These are phyloP conservation scores for Lactarius deliciosus DNA, from an alignment of 768 basidiomycete species.

Conservation along the genomic window DNA sequence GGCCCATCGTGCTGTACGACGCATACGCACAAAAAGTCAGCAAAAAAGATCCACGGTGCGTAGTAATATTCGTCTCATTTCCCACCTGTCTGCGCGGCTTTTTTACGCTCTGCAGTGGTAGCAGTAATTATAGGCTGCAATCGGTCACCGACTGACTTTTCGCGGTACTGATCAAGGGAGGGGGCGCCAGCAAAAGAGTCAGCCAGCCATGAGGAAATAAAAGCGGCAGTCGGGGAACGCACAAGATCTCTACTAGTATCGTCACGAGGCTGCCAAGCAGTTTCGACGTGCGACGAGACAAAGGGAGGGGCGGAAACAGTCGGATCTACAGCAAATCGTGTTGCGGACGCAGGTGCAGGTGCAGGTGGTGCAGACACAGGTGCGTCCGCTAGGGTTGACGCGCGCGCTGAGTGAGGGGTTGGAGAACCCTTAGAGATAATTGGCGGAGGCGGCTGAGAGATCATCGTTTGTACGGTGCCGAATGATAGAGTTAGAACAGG, in stretches of 20 bases:
- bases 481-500: too few relatives aligned
- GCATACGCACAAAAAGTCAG: background rate
- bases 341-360: background rate
- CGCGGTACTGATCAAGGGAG: conserved; percentile 1
- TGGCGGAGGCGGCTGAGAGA: too few relatives aligned
- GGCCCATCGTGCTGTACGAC: conserved; percentile 24
- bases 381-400: too few relatives aligned
- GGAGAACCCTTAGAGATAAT: too few relatives aligned
- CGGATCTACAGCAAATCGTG: background rate
- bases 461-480: too few relatives aligned
- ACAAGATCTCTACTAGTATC: background rate
- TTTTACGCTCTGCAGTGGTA: background rate
- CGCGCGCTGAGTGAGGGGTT: too few relatives aligned
- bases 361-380: too few relatives aligned
- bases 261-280: background rate
- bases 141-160: conserved; percentile 1
- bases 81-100: conserved; percentile 10
- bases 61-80: background rate
- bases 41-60: background rate
- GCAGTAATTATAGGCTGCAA: background rate
- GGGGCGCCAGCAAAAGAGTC: background rate
- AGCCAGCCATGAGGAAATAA: background rate
- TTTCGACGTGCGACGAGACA: conserved; percentile 3
- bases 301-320: background rate
- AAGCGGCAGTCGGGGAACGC: background rate